Evolutionary conservation across 176 grass and related monocot species (phyloP), one percentile per base, ranked within the genome.

Genomic region (Oryza brachyantha): DNA sequence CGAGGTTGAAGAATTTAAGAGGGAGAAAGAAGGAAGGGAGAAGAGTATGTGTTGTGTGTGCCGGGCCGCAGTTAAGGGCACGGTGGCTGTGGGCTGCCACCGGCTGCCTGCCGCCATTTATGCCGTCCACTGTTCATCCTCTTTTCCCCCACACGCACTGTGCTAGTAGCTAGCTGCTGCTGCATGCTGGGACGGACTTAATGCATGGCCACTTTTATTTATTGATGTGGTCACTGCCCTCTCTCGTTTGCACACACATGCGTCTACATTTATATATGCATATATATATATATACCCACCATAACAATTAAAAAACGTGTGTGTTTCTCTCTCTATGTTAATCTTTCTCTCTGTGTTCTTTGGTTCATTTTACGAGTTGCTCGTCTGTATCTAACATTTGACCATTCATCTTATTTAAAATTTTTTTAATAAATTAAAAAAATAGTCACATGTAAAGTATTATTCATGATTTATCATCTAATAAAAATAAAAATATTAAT

Each of bases 91-190:
- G 69, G 74, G 70, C 85, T 88, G 83, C 80, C 82, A 92, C 84
- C 92, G 1, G 75, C 85, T 81, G 75, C 76, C 84, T 79, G 81
- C 73, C 71, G 27, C 79, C 59, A 96, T 90, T 92, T 85, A 88
- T 86, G 61, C 29, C 75, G 25, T 54, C 19, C 29, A 82, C 88
- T 90, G 83, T 86, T 75, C 79, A 75, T 90, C 78, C 70, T 70
- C 61, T 78, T 68, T 21, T 41, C 8, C 55, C 66, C 17, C 48
- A 52, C 48, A 52, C 17, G 48, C 27, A 14, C 66, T 62, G 57
- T 77, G 39, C 41, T 57, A 22, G 4, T 50, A 50, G 17, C 17
- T 57, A 22, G 21, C 50, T 55, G 52, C 52, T 57, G 52, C 21
- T 57, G n/a, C n/a, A n/a, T n/a, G n/a, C 66, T 29, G 61, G 46